phyloP scores from a whole-genome alignment of 768 basidiomycete genomes.

The Boletus rubescentipes region DNA sequence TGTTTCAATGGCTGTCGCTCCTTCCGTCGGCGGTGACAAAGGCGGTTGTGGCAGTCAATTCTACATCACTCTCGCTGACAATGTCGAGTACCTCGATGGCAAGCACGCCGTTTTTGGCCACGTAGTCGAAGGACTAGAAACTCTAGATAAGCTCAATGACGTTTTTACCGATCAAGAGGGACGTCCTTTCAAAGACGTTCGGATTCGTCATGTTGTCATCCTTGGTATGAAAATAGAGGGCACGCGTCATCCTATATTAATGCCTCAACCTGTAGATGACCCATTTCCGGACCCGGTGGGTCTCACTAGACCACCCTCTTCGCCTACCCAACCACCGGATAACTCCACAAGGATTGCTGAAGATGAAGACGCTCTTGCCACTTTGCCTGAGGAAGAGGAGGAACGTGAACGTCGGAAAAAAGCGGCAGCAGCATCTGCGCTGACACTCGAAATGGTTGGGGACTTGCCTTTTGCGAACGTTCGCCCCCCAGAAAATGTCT shows the following conservation, averaged over 20 bases:
- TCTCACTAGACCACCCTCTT: slow-evolving; percentile 66
- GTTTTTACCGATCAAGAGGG: slow-evolving; percentile 86
- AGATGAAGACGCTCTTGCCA: slow-evolving; percentile 86
- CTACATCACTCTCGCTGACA: slow-evolving; percentile 89
- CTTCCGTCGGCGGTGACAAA: slow-evolving; percentile 60
- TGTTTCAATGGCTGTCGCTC: slow-evolving; percentile 96
- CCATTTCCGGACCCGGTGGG: slow-evolving; percentile 89
- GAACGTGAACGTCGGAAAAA: slow-evolving; percentile 80
- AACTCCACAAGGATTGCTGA: slow-evolving; percentile 89
- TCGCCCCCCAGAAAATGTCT: slow-evolving; percentile 94
- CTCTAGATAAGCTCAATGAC: slow-evolving; percentile 90
- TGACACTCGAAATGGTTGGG: slow-evolving; percentile 99
- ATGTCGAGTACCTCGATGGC: slow-evolving; percentile 94
- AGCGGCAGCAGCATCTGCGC: slow-evolving; percentile 87
- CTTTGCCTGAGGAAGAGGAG: slow-evolving; percentile 82
- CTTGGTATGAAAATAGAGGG: slow-evolving; percentile 55
- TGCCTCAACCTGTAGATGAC: slow-evolving; percentile 60
- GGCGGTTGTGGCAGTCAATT: slow-evolving; percentile 96
- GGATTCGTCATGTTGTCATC: slow-evolving; percentile 94
- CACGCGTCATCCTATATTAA: slow-evolving; percentile 2
- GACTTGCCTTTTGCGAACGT: slow-evolving; percentile 98
- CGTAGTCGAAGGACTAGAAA: slow-evolving; percentile 92
- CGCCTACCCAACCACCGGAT: slow-evolving; percentile 82
- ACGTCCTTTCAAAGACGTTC: slow-evolving; percentile 88
- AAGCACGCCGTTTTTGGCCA: slow-evolving; percentile 94